Conservation (phyloP, 148 eudicot species). For the Silene uniflora region DNA sequence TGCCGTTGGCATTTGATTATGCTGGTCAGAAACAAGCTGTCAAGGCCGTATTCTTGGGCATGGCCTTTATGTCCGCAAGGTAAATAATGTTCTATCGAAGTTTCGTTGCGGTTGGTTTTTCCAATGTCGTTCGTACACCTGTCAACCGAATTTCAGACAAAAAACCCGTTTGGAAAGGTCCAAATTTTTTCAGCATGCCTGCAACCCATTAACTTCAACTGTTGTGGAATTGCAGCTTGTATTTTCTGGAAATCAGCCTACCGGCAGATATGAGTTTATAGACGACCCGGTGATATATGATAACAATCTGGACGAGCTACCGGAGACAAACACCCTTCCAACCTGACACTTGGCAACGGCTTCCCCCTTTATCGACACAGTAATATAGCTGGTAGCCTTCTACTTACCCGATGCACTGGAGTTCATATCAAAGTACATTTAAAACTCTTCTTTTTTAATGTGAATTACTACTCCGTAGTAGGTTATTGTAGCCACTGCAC, state of each 20-base stretch:
- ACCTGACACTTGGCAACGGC: background rate
- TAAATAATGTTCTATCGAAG: constrained; percentile 23
- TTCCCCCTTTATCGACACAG: background rate
- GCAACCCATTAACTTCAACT: background rate
- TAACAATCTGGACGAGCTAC: background rate
- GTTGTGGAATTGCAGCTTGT: constrained; percentile 35
- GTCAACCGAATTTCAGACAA: no score
- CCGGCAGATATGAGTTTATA: constrained; percentile 55
- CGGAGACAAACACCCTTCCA: background rate
- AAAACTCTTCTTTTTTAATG: background rate
- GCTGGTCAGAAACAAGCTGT: constrained; percentile 97
- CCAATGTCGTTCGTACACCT: no score
- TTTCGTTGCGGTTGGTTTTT: no score
- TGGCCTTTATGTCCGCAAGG: constrained; percentile 99
- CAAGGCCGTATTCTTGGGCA: constrained; percentile 90
- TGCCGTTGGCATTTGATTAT: constrained; percentile 96
- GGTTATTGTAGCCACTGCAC: constrained; percentile 7
- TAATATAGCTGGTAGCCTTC: background rate
- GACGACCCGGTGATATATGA: constrained; percentile 6
- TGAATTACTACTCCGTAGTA: constrained; percentile 15
- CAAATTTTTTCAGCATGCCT: no score
- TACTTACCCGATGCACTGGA: background rate
- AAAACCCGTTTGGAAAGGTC: no score
- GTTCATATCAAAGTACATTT: background rate
- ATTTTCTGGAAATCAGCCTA: constrained; percentile 46